Evolutionary conservation across 768 basidiomycete genomes (phyloP).

Genomic region (Boletales sp.): DNA sequence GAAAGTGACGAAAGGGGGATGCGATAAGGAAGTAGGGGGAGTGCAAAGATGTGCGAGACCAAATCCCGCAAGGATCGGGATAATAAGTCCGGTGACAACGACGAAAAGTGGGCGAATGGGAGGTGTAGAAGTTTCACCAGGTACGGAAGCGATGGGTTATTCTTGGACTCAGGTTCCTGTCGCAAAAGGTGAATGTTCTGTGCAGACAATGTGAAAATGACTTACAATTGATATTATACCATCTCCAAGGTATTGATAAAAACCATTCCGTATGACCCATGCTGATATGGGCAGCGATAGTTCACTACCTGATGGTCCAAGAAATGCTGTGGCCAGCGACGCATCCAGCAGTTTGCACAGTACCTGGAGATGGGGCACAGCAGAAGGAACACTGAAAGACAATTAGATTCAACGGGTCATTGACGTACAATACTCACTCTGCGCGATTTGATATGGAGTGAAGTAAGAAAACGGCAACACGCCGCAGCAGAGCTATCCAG

Average conservation of each 20-base stretch:
- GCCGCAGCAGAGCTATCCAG: conserved; percentile 62
- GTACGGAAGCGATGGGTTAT: conserved; percentile 27
- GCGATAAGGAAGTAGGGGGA: conserved; percentile 78
- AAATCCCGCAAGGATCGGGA: conserved; percentile 37
- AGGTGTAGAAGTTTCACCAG: conserved; percentile 27
- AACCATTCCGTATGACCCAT: conserved; percentile 46
- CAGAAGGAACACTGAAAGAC: conserved; percentile 42
- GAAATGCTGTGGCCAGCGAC: conserved; percentile 1
- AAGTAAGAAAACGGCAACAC: conserved; percentile 47
- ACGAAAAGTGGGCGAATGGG: conserved; percentile 23
- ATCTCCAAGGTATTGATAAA: conserved; percentile 34
- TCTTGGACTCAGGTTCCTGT: conserved; percentile 60
- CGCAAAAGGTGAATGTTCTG: background rate
- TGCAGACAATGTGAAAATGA: conserved; percentile 6
- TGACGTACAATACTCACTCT: conserved; percentile 38
- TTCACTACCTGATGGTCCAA: conserved; percentile 30
- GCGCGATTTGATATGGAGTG: conserved; percentile 46
- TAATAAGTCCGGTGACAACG: conserved; percentile 28
- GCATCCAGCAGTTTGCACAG: conserved; percentile 45
- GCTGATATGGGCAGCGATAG: conserved; percentile 34
- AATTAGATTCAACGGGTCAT: background rate
- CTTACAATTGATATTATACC: conserved; percentile 43
- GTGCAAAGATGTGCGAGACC: conserved; percentile 56
- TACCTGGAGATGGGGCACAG: conserved; percentile 47
- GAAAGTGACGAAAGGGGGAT: conserved; percentile 61